Evolutionary conservation across 192 early-diverging fungal genomes (phyloP).

Genomic region (Coemansia sp.): DNA sequence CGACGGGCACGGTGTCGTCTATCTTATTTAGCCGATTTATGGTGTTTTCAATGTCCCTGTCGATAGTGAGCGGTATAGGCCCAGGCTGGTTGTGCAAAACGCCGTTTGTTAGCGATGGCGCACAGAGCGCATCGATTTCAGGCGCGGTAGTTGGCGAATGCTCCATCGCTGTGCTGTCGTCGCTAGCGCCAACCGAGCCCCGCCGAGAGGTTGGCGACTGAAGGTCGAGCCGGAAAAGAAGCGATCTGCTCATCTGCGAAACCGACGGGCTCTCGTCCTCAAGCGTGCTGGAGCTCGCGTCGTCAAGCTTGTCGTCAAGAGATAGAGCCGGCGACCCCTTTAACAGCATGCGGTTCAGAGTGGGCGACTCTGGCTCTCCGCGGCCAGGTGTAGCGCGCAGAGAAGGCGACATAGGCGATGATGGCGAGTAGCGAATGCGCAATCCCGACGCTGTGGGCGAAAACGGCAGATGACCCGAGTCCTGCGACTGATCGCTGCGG

Average conservation of each 20-base stretch:
- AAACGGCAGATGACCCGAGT: constrained; percentile 32
- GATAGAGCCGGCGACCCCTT: constrained; percentile 36
- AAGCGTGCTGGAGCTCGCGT: constrained; percentile 2
- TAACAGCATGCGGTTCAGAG: constrained; percentile 34
- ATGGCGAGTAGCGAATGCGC: constrained; percentile 49
- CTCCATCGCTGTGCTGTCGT: not conserved
- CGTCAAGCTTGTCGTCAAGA: constrained; percentile 38
- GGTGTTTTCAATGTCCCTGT: not conserved
- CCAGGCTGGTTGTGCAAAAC: not conserved
- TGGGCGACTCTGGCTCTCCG: constrained; percentile 53
- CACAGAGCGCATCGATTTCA: constrained; percentile 21
- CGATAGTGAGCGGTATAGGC: not conserved
- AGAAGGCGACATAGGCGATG: constrained; percentile 49
- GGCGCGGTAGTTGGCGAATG: constrained; percentile 22
- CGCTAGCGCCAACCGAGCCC: not conserved
- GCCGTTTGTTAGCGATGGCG: not conserved
- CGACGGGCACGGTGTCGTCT: not conserved
- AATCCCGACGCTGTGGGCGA: constrained; percentile 44
- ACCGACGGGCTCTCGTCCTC: constrained; percentile 52
- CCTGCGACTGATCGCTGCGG: constrained; percentile 31
- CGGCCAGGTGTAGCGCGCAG: constrained; percentile 33
- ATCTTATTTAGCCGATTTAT: not conserved
- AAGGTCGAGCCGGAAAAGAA: constrained; percentile 50
- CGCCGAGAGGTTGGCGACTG: constrained; percentile 40
- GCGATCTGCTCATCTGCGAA: constrained; percentile 50